A percentile compares a stretch with the other conserved stretches of the same genome.
Conservation (phyloP, 768 basidiomycete genomes). For the Ramaria rubella region DNA sequence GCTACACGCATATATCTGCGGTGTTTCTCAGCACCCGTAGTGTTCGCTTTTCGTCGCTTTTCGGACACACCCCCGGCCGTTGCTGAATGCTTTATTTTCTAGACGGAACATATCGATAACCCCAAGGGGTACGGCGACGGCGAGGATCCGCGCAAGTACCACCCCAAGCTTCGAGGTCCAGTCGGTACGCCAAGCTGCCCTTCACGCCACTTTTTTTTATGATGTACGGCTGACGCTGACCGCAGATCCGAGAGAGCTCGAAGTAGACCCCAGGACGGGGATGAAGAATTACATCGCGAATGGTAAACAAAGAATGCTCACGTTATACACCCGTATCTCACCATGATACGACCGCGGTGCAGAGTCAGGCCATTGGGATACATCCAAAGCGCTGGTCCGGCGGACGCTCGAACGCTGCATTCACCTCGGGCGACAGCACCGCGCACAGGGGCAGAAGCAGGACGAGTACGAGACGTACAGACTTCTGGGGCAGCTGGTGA, state of each 20-base stretch:
- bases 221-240: not conserved
- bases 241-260: slow-evolving; percentile 65
- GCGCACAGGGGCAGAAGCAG: slow-evolving; percentile 48
- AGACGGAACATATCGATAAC: slow-evolving; percentile 89
- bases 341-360: not conserved
- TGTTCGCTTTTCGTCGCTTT: slow-evolving; percentile 2
- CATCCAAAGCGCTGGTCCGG: slow-evolving; percentile 71
- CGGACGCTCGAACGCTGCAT: slow-evolving; percentile 74
- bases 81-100: not conserved
- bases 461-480: slow-evolving; percentile 77
- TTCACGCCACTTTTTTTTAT: not conserved
- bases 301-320: slow-evolving; percentile 28
- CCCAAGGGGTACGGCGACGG: slow-evolving; percentile 84
- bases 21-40: not conserved
- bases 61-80: not conserved
- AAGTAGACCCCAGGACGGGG: slow-evolving; percentile 76
- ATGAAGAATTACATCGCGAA: slow-evolving; percentile 98
- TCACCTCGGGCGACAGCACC: slow-evolving; percentile 61
- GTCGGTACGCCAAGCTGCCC: slow-evolving; percentile 41
- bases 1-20: slow-evolving; percentile 4
- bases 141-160: slow-evolving; percentile 73
- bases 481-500: slow-evolving; percentile 63
- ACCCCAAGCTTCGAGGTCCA: slow-evolving; percentile 72
- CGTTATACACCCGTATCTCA: not conserved
- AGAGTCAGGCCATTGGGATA: slow-evolving; percentile 81